Evolutionary conservation across 2,329 filamentous ascomycete genomes (phyloP).

Genomic region (Didymella glomerata): DNA sequence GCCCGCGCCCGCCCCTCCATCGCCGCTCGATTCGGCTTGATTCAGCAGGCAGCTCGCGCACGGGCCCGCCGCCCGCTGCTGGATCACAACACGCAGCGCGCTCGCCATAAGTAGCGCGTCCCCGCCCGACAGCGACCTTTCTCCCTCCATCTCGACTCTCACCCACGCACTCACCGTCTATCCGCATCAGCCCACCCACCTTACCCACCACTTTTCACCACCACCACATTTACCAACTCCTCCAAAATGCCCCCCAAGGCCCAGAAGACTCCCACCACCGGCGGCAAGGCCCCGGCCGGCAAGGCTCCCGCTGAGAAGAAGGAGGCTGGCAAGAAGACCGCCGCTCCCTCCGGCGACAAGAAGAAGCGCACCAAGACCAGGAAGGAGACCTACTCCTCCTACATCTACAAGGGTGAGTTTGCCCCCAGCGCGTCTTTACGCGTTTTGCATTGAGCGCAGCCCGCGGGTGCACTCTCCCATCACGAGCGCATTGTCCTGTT

Average conservation of each 20-base stretch:
- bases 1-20: constrained; percentile 34
- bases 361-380: constrained; percentile 99
- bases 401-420: constrained; percentile 98
- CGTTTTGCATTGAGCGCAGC: constrained; percentile 1
- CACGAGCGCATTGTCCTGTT: constrained; percentile 49
- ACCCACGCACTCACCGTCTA: constrained; percentile 34
- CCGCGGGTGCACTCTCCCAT: constrained; percentile 6
- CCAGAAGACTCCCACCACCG: constrained; percentile 95
- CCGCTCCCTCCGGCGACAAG: constrained; percentile 92
- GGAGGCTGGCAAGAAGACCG: constrained; percentile 99
- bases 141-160: constrained; percentile 54
- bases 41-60: constrained; percentile 29
- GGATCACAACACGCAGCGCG: constrained; percentile 53
- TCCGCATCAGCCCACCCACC: constrained; percentile 30
- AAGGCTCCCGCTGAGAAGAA: constrained; percentile 95
- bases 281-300: constrained; percentile 87
- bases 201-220: constrained; percentile 26
- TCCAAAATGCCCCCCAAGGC: constrained; percentile 94
- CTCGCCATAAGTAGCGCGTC: constrained; percentile 54
- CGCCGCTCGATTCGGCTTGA: constrained; percentile 7
- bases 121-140: constrained; percentile 52
- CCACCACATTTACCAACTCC: constrained; percentile 22
- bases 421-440: constrained; percentile 23
- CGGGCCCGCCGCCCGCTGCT: constrained; percentile 44
- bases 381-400: constrained; percentile 99